A percentile compares a stretch with the other conserved stretches of the same genome.
These are phyloP conservation scores for Colletotrichum sublineola DNA, from an alignment of 2,329 filamentous ascomycete species.

Conservation along the genomic window DNA sequence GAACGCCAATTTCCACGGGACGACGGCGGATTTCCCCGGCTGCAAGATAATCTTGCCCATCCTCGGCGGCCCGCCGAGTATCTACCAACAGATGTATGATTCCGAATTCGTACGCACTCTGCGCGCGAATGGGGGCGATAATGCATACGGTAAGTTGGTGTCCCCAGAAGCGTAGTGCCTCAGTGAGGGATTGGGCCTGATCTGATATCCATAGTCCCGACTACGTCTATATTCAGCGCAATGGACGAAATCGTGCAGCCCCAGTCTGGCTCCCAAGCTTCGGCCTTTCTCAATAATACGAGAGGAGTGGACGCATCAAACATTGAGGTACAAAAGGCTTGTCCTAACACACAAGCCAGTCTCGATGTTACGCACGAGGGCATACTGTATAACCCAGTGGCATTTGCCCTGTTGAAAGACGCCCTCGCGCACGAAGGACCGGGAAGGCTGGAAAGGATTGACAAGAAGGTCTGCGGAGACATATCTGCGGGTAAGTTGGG, in stretches of 20 bases:
- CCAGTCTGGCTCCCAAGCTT: conserved; percentile 60
- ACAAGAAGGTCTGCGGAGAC: conserved; percentile 23
- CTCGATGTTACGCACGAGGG: conserved; percentile 64
- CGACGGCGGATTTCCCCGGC: conserved; percentile 28
- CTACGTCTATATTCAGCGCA: conserved; percentile 65
- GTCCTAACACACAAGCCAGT: conserved; percentile 55
- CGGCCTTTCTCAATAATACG: conserved; percentile 57
- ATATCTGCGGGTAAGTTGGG: conserved; percentile 23
- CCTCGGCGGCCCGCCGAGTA: conserved; percentile 48
- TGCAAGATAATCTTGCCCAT: neutral
- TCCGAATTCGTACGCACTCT: conserved; percentile 59
- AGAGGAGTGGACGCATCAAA: conserved; percentile 62
- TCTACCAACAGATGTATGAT: conserved; percentile 62
- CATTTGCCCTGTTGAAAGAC: conserved; percentile 59
- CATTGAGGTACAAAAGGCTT: conserved; percentile 61
- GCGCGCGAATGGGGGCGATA: conserved; percentile 60
- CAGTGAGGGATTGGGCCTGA: rapidly evolving
- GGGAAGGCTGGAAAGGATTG: conserved; percentile 17
- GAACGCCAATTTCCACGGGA: conserved; percentile 61
- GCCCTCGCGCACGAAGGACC: conserved; percentile 32
- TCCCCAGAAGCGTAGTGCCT: neutral
- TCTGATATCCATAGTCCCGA: conserved; percentile 55
- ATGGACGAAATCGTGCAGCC: conserved; percentile 67
- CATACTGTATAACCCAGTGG: conserved; percentile 50
- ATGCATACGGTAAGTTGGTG: conserved; percentile 54